phyloP scores from a whole-genome alignment of 2,329 filamentous ascomycete species.

The Penicillium griseofulvum region DNA sequence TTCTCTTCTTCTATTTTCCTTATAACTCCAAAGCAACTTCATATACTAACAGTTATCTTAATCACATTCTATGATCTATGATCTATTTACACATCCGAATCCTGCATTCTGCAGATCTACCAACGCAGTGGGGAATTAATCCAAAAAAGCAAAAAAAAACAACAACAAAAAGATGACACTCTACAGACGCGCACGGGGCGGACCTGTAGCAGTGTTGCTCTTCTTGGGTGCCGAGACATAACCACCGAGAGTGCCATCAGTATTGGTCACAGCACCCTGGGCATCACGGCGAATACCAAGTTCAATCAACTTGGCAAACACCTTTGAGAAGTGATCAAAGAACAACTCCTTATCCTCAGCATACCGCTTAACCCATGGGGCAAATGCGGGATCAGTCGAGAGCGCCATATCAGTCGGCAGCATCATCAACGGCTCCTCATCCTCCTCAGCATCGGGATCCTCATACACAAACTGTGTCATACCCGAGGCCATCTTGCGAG shows the following conservation, averaged over 20 bases:
- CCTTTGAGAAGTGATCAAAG: slow-evolving; percentile 59
- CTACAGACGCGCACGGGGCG: slow-evolving; percentile 30
- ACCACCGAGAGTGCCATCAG: slow-evolving; percentile 57
- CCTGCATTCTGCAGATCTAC: slow-evolving; percentile 4
- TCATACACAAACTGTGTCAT: slow-evolving; percentile 59
- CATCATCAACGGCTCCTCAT: slow-evolving; percentile 62
- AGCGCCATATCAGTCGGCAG: slow-evolving; percentile 63
- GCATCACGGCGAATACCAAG: slow-evolving; percentile 58
- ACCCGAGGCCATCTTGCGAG: slow-evolving; percentile 53
- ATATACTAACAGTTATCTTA: slow-evolving; percentile 3
- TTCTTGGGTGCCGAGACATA: slow-evolving; percentile 60
- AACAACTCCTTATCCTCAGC: slow-evolving; percentile 61
- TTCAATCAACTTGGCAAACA: slow-evolving; percentile 61
- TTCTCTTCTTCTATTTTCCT: neutral
- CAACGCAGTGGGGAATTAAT: slow-evolving; percentile 21
- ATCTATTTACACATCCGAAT: slow-evolving; percentile 21
- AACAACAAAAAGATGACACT: neutral
- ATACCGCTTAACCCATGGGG: slow-evolving; percentile 58
- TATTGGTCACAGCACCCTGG: slow-evolving; percentile 53
- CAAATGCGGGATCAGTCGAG: slow-evolving; percentile 53
- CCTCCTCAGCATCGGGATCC: slow-evolving; percentile 53
- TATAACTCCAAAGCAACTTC: neutral
- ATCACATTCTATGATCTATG: slow-evolving; percentile 18
- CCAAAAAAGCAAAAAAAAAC: slow-evolving; percentile 6
- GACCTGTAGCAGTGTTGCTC: slow-evolving; percentile 38